Percentiles rank a stretch among this genome's conserved stretches.
Conservation (phyloP, 1,284 basidiomycete species). For the Mycosarcoma maydis region DNA sequence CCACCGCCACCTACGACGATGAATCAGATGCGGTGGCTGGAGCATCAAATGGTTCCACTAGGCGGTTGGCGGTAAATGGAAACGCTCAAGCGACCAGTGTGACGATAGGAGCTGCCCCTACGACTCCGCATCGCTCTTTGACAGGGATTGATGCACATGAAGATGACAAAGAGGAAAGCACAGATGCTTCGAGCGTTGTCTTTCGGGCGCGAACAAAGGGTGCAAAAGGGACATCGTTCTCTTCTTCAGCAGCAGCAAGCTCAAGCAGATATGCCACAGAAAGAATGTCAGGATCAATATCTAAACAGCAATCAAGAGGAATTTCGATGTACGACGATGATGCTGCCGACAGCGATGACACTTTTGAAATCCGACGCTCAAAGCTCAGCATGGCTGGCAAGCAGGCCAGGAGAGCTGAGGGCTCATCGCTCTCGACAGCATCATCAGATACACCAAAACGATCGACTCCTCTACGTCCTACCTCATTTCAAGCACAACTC, state of each 20-base stretch:
- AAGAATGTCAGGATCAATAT: background rate
- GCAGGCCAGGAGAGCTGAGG: constrained; percentile 7
- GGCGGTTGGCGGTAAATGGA: no score
- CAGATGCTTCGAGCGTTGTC: constrained; percentile 9
- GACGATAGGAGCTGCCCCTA: background rate
- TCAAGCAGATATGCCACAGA: background rate
- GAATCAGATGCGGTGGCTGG: constrained; percentile 3
- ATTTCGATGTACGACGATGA: constrained; percentile 16
- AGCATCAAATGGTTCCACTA: constrained; percentile 2
- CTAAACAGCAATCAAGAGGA: background rate
- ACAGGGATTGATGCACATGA: background rate
- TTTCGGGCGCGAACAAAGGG: constrained; percentile 26
- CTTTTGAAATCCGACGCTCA: constrained; percentile 31
- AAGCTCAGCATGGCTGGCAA: constrained; percentile 11
- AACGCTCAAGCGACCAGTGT: no score
- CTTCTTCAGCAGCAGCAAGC: constrained; percentile 2
- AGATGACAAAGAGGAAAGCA: constrained; percentile 2
- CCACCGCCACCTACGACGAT: constrained; percentile 26
- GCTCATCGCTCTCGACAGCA: background rate
- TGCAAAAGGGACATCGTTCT: background rate
- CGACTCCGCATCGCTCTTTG: background rate
- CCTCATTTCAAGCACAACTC: constrained; percentile 5
- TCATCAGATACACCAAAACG: constrained; percentile 9
- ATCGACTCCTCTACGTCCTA: constrained; percentile 17
- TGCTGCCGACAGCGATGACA: constrained; percentile 2